Percentiles rank a stretch among this genome's conserved stretches.
Evolutionary conservation across 805 yeast species (phyloP).

Genomic region (Kregervanrija delftensis): DNA sequence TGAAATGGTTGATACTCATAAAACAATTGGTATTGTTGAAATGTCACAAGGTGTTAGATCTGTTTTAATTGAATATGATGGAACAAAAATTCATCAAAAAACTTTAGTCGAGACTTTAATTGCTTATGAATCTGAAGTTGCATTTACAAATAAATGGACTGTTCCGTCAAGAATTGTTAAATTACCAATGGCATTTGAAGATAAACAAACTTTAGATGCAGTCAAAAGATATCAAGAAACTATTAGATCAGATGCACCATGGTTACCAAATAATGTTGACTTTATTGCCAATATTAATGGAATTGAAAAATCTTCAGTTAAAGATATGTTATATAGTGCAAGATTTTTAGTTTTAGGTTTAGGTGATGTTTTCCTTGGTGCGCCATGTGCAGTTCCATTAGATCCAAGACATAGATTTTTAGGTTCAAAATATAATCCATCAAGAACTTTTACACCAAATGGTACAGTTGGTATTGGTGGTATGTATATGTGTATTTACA

Average conservation of each 20-base stretch:
- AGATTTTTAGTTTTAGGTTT: conserved; percentile 88
- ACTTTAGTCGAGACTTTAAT: conserved; percentile 55
- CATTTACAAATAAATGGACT: conserved; percentile 74
- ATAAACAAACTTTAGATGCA: conserved; percentile 78
- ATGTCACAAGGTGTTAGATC: conserved; percentile 98
- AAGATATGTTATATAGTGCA: conserved; percentile 82
- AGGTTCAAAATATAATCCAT: conserved; percentile 94
- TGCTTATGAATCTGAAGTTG: conserved; percentile 70
- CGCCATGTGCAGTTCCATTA: conserved; percentile 97
- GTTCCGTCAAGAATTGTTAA: conserved; percentile 76
- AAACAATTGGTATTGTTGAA: conserved; percentile 78
- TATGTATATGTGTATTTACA: conserved; percentile 96
- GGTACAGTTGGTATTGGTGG: conserved; percentile 99
- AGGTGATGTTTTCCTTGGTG: conserved; percentile 96
- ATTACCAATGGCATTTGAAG: conserved; percentile 97
- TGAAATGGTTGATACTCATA: conserved; percentile 56
- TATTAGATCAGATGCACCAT: conserved; percentile 87
- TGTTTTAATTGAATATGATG: conserved; percentile 80
- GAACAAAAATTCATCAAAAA: conserved; percentile 51
- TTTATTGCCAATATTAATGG: conserved; percentile 88
- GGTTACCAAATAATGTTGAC: conserved; percentile 97
- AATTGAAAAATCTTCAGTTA: conserved; percentile 65
- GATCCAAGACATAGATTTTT: conserved; percentile 92
- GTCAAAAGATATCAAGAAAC: conserved; percentile 91
- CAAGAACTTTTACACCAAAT: conserved; percentile 91